phyloP scores from a whole-genome alignment of 139 green algal genomes.

The Coelastrella sp. region DNA sequence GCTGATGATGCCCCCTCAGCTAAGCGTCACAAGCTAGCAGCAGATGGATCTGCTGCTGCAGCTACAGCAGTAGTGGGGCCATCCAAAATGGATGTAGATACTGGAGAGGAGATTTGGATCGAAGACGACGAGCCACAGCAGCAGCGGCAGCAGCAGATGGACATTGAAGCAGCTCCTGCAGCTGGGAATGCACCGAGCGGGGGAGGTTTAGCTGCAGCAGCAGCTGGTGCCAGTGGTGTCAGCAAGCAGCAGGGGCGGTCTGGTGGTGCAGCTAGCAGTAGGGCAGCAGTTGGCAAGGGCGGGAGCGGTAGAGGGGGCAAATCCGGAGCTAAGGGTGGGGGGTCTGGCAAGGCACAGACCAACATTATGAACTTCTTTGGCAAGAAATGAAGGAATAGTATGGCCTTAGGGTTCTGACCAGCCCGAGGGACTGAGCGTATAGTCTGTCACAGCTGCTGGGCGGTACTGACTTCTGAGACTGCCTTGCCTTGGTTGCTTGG shows the following conservation, averaged over 20 bases:
- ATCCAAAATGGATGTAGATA: too few species aligned
- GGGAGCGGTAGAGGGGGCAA: not conserved
- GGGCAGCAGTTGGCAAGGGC: constrained; percentile 2
- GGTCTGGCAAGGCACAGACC: not conserved
- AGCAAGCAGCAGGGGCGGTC: not conserved
- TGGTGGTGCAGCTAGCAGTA: not conserved
- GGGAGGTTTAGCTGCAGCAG: not conserved
- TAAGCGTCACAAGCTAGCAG: too few species aligned
- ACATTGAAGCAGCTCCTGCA: too few species aligned
- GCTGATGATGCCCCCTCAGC: too few species aligned
- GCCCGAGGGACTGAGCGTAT: not conserved
- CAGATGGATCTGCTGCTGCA: too few species aligned
- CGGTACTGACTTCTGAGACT: not conserved
- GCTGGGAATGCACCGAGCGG: too few species aligned
- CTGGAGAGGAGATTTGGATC: too few species aligned
- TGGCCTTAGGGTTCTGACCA: not conserved
- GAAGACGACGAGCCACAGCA: constrained; percentile 1
- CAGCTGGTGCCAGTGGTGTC: not conserved
- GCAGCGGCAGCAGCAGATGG: constrained; percentile 37
- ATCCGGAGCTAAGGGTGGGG: not conserved
- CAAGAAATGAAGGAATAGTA: not conserved
- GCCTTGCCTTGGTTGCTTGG: not conserved
- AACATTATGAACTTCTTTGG: constrained; percentile 42
- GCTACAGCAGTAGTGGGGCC: too few species aligned
- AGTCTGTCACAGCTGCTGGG: not conserved